Conservation (phyloP, 2,329 filamentous ascomycete genomes). For the Bipolaris victoriae region DNA sequence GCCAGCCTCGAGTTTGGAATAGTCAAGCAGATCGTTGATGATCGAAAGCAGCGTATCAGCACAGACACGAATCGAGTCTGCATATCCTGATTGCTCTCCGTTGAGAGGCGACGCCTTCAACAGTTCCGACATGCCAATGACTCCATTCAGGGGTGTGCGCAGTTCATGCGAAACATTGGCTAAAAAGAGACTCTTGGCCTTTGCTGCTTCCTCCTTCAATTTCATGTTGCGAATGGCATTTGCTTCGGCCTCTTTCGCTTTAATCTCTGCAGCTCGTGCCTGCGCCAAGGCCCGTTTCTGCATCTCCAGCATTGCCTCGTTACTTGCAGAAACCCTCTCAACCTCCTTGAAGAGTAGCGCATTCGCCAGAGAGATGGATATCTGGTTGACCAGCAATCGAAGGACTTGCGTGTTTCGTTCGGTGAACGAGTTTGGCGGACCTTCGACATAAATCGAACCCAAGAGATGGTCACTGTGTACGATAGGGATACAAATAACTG, state of each 20-base stretch:
- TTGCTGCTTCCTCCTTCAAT: constrained; percentile 81
- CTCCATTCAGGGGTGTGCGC: constrained; percentile 60
- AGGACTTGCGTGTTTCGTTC: constrained; percentile 65
- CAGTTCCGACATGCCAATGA: constrained; percentile 65
- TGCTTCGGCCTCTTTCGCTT: constrained; percentile 77
- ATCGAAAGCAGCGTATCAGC: constrained; percentile 61
- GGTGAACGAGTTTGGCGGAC: constrained; percentile 77
- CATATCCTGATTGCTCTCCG: constrained; percentile 66
- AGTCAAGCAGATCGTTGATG: constrained; percentile 61
- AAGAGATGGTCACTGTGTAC: constrained; percentile 74
- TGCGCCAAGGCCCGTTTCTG: constrained; percentile 76
- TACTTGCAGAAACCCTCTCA: constrained; percentile 78
- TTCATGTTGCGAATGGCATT: constrained; percentile 80
- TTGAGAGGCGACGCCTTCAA: constrained; percentile 64
- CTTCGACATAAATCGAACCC: constrained; percentile 78
- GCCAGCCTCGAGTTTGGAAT: constrained; percentile 59
- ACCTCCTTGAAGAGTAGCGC: constrained; percentile 70
- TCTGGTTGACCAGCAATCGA: constrained; percentile 77
- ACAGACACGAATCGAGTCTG: constrained; percentile 69
- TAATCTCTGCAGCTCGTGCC: constrained; percentile 74
- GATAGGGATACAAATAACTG: constrained; percentile 81
- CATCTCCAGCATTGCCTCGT: constrained; percentile 76
- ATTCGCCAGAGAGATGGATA: constrained; percentile 69
- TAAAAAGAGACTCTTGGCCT: constrained; percentile 79
- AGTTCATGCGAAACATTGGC: constrained; percentile 66